Percentiles rank a stretch among this genome's conserved stretches.
Evolutionary conservation across 2,329 filamentous ascomycete species (phyloP).

Genomic region (Botrytis tulipae): DNA sequence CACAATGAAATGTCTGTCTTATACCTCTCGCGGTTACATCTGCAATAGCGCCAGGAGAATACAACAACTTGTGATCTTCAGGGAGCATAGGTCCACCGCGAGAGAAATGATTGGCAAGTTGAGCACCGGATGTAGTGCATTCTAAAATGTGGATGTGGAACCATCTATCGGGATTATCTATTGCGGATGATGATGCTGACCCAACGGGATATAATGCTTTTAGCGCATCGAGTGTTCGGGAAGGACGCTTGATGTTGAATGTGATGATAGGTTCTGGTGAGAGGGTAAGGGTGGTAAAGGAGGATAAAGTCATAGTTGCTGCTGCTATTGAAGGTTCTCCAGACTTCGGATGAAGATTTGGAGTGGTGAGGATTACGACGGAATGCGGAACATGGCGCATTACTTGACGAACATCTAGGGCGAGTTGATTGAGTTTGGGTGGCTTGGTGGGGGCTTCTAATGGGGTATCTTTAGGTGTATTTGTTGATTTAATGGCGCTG

Average conservation of each 20-base stretch:
- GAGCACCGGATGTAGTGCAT: constrained; percentile 25
- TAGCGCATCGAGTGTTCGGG: constrained; percentile 33
- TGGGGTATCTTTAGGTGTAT: background rate
- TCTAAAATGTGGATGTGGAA: constrained; percentile 14
- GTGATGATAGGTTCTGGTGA: constrained; percentile 36
- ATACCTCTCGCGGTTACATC: constrained; percentile 6
- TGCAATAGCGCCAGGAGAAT: background rate
- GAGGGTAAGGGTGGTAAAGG: constrained; percentile 37
- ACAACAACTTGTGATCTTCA: background rate
- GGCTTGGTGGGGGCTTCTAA: background rate
- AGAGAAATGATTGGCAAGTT: constrained; percentile 34
- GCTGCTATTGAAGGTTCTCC: constrained; percentile 1
- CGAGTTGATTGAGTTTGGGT: constrained; percentile 18
- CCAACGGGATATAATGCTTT: constrained; percentile 25
- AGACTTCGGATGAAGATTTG: background rate
- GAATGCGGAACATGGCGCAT: constrained; percentile 37
- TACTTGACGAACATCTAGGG: constrained; percentile 30
- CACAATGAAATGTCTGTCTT: constrained; percentile 28
- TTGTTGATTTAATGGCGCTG: background rate
- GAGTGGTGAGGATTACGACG: constrained; percentile 36
- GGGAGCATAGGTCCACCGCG: constrained; percentile 23
- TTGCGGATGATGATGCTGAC: background rate
- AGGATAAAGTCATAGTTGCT: constrained; percentile 39
- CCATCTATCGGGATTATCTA: background rate
- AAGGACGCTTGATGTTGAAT: constrained; percentile 39